A percentile compares a stretch with the other conserved stretches of the same genome.
Conservation (phyloP, 257 asterid species). For the Osmanthus fragrans region DNA sequence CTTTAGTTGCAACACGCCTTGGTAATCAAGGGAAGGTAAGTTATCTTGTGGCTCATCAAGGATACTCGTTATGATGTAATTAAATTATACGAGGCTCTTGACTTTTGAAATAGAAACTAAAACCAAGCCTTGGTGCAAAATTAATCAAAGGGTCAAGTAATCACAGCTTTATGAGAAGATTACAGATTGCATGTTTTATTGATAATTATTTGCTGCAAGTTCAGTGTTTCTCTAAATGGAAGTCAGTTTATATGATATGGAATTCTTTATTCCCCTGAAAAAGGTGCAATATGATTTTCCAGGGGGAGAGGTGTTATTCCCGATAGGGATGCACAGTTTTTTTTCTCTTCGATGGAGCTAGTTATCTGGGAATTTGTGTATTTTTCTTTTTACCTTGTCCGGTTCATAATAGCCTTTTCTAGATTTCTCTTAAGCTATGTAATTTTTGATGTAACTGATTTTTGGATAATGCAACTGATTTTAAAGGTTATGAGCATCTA, state of each 20-base stretch:
- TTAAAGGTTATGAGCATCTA: not conserved
- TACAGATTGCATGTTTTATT: not conserved
- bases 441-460: not conserved
- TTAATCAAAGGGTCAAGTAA: not conserved
- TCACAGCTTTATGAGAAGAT: not conserved
- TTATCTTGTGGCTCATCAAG: conserved; percentile 10
- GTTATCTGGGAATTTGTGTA: not conserved
- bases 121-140: not conserved
- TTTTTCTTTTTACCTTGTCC: not conserved
- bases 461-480: conserved; percentile 2
- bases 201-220: not conserved
- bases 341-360: conserved; percentile 3
- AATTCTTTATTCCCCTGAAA: not conserved
- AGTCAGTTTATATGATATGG: not conserved
- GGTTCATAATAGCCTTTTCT: not conserved
- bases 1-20: conserved; percentile 84
- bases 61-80: not conserved
- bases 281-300: not conserved
- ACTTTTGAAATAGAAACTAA: not conserved
- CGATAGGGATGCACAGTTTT: not conserved
- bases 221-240: not conserved
- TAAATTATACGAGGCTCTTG: not conserved
- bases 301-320: not conserved
- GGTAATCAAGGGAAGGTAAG: conserved; percentile 84
- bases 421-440: not conserved